Evolutionary conservation across 495 filamentous ascomycete genomes (phyloP).

Genomic region (Tetracladium setigerum): DNA sequence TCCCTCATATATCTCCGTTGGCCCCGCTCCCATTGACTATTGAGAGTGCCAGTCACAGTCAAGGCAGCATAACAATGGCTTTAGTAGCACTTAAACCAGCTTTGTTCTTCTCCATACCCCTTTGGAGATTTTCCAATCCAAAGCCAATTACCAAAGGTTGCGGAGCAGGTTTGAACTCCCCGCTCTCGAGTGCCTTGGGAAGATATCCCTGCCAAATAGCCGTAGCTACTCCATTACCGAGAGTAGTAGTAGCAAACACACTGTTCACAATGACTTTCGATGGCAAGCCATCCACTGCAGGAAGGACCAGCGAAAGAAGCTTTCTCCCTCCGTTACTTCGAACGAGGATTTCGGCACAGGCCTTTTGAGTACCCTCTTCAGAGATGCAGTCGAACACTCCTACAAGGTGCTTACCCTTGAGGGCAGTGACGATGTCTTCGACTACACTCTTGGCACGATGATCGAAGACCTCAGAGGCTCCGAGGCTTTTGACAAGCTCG

Average conservation of each 20-base stretch:
- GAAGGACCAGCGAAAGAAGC: too few species aligned
- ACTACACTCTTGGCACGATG: not conserved
- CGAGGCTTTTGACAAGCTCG: slow-evolving; percentile 27
- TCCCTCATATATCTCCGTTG: too few species aligned
- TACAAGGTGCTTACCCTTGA: slow-evolving; percentile 6
- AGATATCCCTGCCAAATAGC: slow-evolving; percentile 10
- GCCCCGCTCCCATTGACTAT: too few species aligned
- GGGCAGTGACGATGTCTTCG: not conserved
- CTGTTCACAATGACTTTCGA: not conserved
- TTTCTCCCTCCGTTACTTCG: not conserved
- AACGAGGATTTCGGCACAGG: slow-evolving; percentile 2
- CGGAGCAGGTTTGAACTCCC: not conserved
- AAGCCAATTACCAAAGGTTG: slow-evolving; percentile 6
- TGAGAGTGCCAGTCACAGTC: too few species aligned
- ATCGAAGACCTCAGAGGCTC: slow-evolving; percentile 21
- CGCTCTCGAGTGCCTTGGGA: slow-evolving; percentile 3
- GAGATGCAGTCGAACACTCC: slow-evolving; percentile 11
- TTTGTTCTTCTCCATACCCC: slow-evolving; percentile 1
- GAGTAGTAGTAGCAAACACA: not conserved
- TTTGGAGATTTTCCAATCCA: slow-evolving; percentile 9
- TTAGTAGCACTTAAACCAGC: slow-evolving; percentile 11
- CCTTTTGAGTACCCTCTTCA: not conserved
- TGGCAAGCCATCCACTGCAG: not conserved
- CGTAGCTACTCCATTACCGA: slow-evolving; percentile 5
- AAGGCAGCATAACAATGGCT: slow-evolving; percentile 11